Evolutionary conservation across 129 eudicot genomes (phyloP).

Genomic region (Heracleum sosnowskyi): DNA sequence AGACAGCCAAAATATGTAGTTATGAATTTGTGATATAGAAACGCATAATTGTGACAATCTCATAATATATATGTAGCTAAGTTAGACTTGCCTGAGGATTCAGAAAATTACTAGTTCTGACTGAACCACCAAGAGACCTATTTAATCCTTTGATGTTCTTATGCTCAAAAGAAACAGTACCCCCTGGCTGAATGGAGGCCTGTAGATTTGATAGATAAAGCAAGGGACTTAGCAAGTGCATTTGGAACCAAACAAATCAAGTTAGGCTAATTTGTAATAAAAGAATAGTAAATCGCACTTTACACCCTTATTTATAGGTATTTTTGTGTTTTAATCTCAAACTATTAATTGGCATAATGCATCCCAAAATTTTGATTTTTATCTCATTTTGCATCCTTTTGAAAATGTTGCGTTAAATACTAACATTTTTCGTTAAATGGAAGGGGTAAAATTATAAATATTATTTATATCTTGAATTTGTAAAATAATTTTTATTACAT

Average conservation of each 20-base stretch:
- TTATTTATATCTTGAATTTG: too few relatives aligned
- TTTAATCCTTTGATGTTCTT: conserved; percentile 76
- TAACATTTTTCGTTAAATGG: too few relatives aligned
- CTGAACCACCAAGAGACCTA: conserved; percentile 72
- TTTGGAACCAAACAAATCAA: not conserved
- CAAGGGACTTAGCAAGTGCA: not conserved
- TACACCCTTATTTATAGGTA: too few relatives aligned
- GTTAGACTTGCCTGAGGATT: conserved; percentile 65
- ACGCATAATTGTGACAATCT: not conserved
- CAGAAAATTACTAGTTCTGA: conserved; percentile 75
- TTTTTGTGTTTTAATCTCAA: too few relatives aligned
- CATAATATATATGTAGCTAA: not conserved
- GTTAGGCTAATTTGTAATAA: not conserved
- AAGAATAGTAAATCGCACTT: too few relatives aligned
- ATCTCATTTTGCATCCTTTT: too few relatives aligned
- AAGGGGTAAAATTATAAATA: too few relatives aligned
- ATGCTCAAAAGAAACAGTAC: conserved; percentile 82
- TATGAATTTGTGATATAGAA: not conserved
- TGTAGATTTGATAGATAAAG: conserved; percentile 23
- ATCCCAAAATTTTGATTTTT: too few relatives aligned
- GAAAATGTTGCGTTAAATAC: too few relatives aligned
- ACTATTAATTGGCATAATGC: too few relatives aligned
- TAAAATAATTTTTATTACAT: too few relatives aligned
- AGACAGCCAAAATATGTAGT: not conserved
- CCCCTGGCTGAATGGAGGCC: conserved; percentile 96